These are phyloP conservation scores for Osmanthus fragrans DNA, from an alignment of 257 asterid genomes.

Conservation along the genomic window DNA sequence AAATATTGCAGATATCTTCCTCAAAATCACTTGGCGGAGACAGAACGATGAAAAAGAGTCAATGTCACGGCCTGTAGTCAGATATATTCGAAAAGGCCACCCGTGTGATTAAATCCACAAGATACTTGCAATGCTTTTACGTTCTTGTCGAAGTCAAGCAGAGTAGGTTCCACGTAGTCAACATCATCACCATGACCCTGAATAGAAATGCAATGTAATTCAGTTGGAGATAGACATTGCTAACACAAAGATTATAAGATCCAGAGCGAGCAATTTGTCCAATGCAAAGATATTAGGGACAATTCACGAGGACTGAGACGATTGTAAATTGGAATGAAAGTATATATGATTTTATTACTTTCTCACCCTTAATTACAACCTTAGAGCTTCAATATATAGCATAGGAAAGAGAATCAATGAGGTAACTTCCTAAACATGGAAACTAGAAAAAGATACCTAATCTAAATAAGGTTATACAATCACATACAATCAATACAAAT, in stretches of 20 bases:
- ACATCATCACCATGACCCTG: constrained; percentile 86
- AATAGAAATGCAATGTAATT: constrained; percentile 1
- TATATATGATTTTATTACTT: too few species aligned
- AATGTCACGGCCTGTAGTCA: constrained; percentile 12
- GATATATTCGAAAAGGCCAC: constrained; percentile 54
- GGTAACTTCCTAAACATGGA: too few species aligned
- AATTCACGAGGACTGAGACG: too few species aligned
- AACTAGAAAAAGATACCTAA: too few species aligned
- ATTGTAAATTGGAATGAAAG: too few species aligned
- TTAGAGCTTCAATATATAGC: too few species aligned
- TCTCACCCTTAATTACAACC: too few species aligned
- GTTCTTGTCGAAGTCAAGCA: constrained; percentile 43
- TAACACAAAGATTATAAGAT: not conserved
- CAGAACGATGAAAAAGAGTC: not conserved
- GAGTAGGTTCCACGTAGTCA: constrained; percentile 65
- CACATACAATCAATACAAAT: too few species aligned
- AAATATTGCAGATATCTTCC: not conserved
- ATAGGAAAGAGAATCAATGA: too few species aligned
- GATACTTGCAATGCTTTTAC: constrained; percentile 66
- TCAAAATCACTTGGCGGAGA: not conserved
- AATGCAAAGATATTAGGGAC: not conserved
- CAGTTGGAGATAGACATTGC: not conserved
- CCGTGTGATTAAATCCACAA: constrained; percentile 94
- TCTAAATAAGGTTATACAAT: too few species aligned
- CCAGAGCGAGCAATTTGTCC: not conserved